Evolutionary conservation across 1,284 basidiomycete species (phyloP), one percentile per base, ranked within the genome.

Genomic region (Hypsizygus ulmarius): DNA sequence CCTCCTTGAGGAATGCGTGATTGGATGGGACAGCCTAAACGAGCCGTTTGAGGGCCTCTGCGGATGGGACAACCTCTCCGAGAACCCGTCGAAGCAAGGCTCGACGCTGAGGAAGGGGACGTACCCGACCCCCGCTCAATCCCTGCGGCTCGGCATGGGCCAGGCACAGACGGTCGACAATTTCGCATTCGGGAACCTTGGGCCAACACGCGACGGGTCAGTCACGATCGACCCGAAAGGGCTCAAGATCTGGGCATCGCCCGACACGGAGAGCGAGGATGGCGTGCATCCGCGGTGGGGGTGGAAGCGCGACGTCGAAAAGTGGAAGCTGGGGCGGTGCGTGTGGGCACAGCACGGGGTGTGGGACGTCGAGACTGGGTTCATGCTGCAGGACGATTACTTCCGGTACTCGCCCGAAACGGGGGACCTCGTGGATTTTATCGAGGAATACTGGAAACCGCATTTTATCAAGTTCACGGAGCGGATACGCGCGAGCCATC

Each of bases 1-100:
- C 39, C 70, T 98, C 14, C 68, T 89, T 19, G 95, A 98, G 39
- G 81, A 84, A 36, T 93, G 91, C 55, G 81, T 99, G 18, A 85
- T 98, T 48, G 96, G 96, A 0, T 98, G 96, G 96, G 96, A 99
- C 64, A 90, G 86, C 59, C 72, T 98, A 69, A 98, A 98, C 65
- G 96, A 99, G 67, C 95, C 96, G 0, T 87, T 84, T 39, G 91
- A 94, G 55, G 96, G 95, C 0, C 74, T 95, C 49, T 79, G 90
- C 39, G 90, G 90, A 1, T 84, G 87, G 64, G 68, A 75, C 1
- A 82, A 95, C 64, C 72, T 98, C n/a, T 79, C 78, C 46, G 56
- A 62, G 4, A 79, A 84, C 16, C 87, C 90, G 0, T 69, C 70
- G 9, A 69, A 77, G 38, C 89, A 93, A 61, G 82, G 81, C 2